Base-by-base conservation (phyloP, 495 filamentous ascomycete species). In the Tuber indicum region DNA sequence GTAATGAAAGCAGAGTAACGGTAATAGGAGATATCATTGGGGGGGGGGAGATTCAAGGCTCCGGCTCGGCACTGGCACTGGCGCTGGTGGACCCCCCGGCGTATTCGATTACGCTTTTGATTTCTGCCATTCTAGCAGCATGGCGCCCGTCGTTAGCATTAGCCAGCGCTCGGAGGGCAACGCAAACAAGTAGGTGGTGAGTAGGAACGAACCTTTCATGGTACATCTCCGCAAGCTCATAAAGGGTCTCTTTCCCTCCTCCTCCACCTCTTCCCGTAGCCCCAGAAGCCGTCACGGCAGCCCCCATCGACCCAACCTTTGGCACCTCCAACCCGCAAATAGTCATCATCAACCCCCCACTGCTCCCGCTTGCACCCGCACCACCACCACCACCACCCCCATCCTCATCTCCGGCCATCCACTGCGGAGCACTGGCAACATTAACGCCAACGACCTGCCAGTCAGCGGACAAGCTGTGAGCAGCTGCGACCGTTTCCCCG, bases 141-240 rank as follows among this genome's bases (percentile, higher is more conserved):
- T n/a, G 23, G 16, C 19, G 19, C 46, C 19, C 46, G 46, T 47
- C 6, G 46, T n/a, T 8, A 58, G 49, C 21, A 58, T n/a, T n/a
- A n/a, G 3, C 9, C 7, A 23, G 47, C 19, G 21, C 47, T 8
- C 7, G 49, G 23, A 9, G 47, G 47, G 47, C 17, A 23, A 12
- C 6, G 49, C 23, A 58, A 58, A 46, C 8, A 45, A 44, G 19
- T 26, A 16, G 21, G 23, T 42, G 43, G 23, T 42, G 43, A 41
- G 49, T 32, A 42, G 10, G 44, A 46, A 73, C 80, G 8, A 69
- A 82, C 78, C 91, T 86, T 78, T 87, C 89, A 75, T 91, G 89
- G 85, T 93, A 94, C 52, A 90, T 88, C 72, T 89, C 88, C 77
- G 92, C 86, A 85, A 94, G 86, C 46, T 86, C 87, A 46, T 87